Conservation (phyloP, 176 grass and related monocot genomes). For the Ampelocalamus luodianensis region DNA sequence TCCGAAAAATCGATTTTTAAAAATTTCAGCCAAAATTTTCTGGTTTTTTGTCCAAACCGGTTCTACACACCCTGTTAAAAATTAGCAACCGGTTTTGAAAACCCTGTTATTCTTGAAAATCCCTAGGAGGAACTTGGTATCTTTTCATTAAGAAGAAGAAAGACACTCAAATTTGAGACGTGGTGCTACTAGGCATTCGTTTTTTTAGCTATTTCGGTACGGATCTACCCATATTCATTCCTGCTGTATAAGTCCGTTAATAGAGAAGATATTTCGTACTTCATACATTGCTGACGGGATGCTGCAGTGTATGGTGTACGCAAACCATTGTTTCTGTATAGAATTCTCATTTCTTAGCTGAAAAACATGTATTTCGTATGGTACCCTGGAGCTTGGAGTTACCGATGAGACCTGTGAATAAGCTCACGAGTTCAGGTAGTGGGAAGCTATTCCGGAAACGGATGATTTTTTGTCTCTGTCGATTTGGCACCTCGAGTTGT, state of each 20-base stretch:
- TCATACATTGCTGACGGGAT: not conserved
- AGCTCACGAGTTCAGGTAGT: not conserved
- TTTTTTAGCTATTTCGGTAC: constrained; percentile 7
- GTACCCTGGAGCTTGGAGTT: not conserved
- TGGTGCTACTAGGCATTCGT: not conserved
- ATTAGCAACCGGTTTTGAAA: too few species aligned
- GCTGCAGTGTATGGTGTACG: not conserved
- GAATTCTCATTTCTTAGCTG: not conserved
- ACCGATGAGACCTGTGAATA: not conserved
- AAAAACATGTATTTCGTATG: not conserved
- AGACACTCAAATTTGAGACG: not conserved
- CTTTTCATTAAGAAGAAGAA: too few species aligned
- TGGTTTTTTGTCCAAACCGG: too few species aligned
- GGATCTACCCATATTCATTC: not conserved
- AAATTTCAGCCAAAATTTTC: too few species aligned
- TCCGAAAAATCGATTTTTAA: too few species aligned
- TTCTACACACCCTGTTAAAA: too few species aligned
- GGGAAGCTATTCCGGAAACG: not conserved
- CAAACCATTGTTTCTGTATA: not conserved
- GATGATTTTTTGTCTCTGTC: not conserved
- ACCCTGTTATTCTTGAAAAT: too few species aligned
- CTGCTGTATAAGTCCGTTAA: not conserved
- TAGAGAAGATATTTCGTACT: not conserved
- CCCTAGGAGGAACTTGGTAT: too few species aligned
- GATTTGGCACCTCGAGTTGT: not conserved